These are phyloP conservation scores for Andrographis paniculata DNA, from an alignment of 305 asterid genomes.

Conservation along the genomic window DNA sequence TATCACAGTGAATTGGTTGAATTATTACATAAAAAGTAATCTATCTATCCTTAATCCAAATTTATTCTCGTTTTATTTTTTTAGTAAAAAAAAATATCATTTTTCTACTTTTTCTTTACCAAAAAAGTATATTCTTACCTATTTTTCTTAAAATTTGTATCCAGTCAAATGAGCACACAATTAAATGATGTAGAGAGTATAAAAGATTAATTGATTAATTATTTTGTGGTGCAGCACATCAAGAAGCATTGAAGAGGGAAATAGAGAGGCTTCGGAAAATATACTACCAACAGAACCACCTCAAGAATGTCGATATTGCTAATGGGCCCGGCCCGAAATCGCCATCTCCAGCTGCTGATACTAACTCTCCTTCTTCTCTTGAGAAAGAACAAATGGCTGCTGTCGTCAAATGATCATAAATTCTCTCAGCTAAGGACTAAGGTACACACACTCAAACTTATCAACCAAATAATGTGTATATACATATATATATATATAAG, in stretches of 20 bases:
- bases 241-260: constrained; percentile 89
- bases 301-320: constrained; percentile 54
- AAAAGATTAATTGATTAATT: background rate
- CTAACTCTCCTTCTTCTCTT: constrained; percentile 14
- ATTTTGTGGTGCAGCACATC: constrained; percentile 50
- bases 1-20: too few species aligned
- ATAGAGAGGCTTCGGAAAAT: constrained; percentile 79
- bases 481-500: too few species aligned
- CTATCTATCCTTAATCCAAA: too few species aligned
- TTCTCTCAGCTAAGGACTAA: background rate
- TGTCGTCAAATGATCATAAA: constrained; percentile 24
- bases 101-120: too few species aligned
- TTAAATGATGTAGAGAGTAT: too few species aligned
- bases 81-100: too few species aligned
- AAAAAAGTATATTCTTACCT: too few species aligned
- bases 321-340: constrained; percentile 22
- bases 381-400: constrained; percentile 23
- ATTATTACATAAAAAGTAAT: too few species aligned
- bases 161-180: too few species aligned
- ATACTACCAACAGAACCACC: constrained; percentile 53
- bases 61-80: too few species aligned
- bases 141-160: too few species aligned
- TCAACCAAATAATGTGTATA: too few species aligned
- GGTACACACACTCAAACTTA: constrained; percentile 7
- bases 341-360: constrained; percentile 28